Base-by-base conservation (phyloP, 345 rosid genomes). In the Lepidium aucheri region DNA sequence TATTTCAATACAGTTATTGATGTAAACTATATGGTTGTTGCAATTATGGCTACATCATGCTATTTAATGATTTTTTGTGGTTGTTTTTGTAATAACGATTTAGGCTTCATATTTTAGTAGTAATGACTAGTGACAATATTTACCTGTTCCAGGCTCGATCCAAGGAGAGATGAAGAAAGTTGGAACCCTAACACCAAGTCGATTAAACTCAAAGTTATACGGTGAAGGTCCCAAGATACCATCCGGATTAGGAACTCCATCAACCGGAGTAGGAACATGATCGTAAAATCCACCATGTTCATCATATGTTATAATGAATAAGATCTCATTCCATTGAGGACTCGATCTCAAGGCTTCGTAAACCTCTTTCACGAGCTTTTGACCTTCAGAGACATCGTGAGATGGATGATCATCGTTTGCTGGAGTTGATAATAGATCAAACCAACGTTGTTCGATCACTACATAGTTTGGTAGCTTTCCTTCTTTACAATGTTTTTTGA, bases 201-300 rank as follows among this genome's bases (percentile, higher is more conserved):
- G 77, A 15, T 79, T 82, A 26, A 83, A 83, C 49, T 79, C 81
- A 67, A 81, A 83, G 26, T 77, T 54, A 70, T 79, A 81, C 0
- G 88, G 88, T 12, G 60, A 47, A 0, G 80, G 77, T 35, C 85
- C 87, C 0, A 79, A 59, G 3, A 83, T 16, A 6, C 78, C 87
- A 14, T 81, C 85, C 0, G 87, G 85, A 51, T 80, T 79, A 5
- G 87, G 87, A 58, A 83, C 82, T 16, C 80, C 81, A 3, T 59
- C 66, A 3, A 60, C 54, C 0, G 85, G 87, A 9, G 88, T 77
- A 2, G 83, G 82, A 1, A 83, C 83, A 66, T 83, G 87, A 32
- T 83, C 85, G 47, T 83, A 83, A 60, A 81, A 83, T 0, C 88
- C 88, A 13, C 88, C 88, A 5, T 83, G 88, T 16, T 83, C 87